Percentiles rank a stretch among this genome's conserved stretches.
Conservation (phyloP, 192 early-diverging fungal species). For the Jimgerdemannia lactiflua region DNA sequence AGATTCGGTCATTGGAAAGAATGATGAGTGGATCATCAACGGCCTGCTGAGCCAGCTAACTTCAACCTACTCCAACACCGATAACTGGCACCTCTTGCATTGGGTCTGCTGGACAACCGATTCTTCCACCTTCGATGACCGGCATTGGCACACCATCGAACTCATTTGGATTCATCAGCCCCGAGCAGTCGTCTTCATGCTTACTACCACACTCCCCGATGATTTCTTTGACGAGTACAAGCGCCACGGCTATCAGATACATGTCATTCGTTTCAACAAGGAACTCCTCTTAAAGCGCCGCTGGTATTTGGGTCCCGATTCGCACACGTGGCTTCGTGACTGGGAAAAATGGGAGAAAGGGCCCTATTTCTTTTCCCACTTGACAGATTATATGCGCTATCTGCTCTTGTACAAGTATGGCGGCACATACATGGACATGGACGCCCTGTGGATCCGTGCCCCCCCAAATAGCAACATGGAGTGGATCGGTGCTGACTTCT, state of each 20-base stretch:
- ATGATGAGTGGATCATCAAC: constrained; percentile 55
- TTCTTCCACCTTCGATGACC: constrained; percentile 44
- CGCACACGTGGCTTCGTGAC: constrained; percentile 43
- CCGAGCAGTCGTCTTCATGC: constrained; percentile 48
- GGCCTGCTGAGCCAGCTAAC: constrained; percentile 43
- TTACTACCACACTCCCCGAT: constrained; percentile 43
- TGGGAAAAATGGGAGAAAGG: constrained; percentile 54
- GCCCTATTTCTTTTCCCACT: constrained; percentile 47
- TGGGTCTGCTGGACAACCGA: constrained; percentile 60
- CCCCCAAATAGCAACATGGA: constrained; percentile 46
- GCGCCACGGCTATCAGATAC: constrained; percentile 49
- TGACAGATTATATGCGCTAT: constrained; percentile 52
- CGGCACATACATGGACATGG: constrained; percentile 65
- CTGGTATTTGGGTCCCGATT: constrained; percentile 57
- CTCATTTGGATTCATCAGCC: constrained; percentile 58
- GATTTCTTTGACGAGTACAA: constrained; percentile 52
- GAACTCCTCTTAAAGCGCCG: constrained; percentile 44
- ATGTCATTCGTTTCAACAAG: constrained; percentile 51
- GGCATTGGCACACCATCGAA: constrained; percentile 54
- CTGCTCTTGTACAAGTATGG: constrained; percentile 56
- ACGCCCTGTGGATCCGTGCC: constrained; percentile 53
- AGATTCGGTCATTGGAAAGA: constrained; percentile 19
- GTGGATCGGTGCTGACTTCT: constrained; percentile 56
- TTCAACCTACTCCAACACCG: constrained; percentile 50
- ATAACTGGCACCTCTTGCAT: constrained; percentile 54